A percentile compares a stretch with the other conserved stretches of the same genome.
These are phyloP conservation scores for Aspergillus sojae DNA, from an alignment of 2,329 filamentous ascomycete genomes.

Conservation along the genomic window DNA sequence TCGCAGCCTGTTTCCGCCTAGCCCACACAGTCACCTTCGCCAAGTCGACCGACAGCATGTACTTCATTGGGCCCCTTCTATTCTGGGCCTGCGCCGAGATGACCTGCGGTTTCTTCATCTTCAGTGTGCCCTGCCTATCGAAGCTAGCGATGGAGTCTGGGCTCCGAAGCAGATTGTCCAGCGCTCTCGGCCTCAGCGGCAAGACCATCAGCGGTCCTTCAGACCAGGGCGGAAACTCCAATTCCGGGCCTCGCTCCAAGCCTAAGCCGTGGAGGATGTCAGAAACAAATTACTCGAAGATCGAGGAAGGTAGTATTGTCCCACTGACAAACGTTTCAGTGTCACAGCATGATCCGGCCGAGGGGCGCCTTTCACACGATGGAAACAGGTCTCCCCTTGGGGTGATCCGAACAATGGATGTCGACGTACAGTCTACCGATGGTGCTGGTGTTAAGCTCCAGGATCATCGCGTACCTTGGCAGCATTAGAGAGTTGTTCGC, in stretches of 20 bases:
- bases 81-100: conserved; percentile 52
- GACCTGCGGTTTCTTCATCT: conserved; percentile 50
- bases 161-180: neutral
- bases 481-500: neutral
- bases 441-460: neutral
- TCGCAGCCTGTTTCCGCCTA: conserved; percentile 45
- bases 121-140: conserved; percentile 43
- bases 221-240: neutral
- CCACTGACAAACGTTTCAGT: neutral
- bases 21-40: conserved; percentile 19
- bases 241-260: neutral
- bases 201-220: neutral
- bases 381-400: neutral
- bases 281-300: neutral
- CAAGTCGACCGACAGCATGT: conserved; percentile 30
- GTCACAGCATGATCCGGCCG: neutral
- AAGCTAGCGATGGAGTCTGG: conserved; percentile 38
- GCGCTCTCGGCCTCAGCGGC: neutral
- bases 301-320: neutral
- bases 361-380: neutral
- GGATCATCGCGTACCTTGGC: neutral
- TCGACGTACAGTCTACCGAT: neutral
- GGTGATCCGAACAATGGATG: neutral
- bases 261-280: neutral
- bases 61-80: conserved; percentile 41